These are phyloP conservation scores for Fagopyrum homotropicum DNA, from an alignment of 148 eudicot species.

Conservation along the genomic window DNA sequence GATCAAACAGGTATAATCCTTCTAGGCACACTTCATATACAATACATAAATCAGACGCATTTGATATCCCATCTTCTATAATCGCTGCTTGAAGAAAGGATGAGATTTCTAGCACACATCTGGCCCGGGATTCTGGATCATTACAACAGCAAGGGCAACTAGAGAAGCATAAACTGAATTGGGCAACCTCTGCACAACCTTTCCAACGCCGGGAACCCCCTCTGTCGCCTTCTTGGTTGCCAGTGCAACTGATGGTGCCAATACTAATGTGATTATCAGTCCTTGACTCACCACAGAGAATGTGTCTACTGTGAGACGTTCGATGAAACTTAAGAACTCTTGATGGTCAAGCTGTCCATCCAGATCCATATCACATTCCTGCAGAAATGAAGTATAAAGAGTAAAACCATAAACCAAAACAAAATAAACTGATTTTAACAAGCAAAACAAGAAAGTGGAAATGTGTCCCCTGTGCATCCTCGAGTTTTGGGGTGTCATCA, in stretches of 20 bases:
- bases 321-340: slow-evolving; percentile 62
- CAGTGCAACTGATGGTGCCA: slow-evolving; percentile 76
- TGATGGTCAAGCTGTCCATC: slow-evolving; percentile 68
- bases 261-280: slow-evolving; percentile 60
- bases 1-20: neutral
- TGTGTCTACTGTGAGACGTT: slow-evolving; percentile 47
- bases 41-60: neutral
- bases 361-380: slow-evolving; percentile 64
- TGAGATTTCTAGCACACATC: slow-evolving; percentile 5
- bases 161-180: slow-evolving; percentile 74
- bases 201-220: slow-evolving; percentile 73
- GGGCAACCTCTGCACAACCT: slow-evolving; percentile 78
- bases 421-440: no score
- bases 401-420: no score
- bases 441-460: no score
- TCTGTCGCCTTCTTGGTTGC: slow-evolving; percentile 77
- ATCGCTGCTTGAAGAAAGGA: neutral
- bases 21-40: neutral
- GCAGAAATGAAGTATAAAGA: slow-evolving; percentile 6
- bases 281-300: slow-evolving; percentile 61
- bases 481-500: no score
- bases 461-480: no score
- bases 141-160: slow-evolving; percentile 56
- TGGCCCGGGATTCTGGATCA: slow-evolving; percentile 38
- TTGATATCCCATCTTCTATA: neutral